Evolutionary conservation across 1,139 yeast genomes (phyloP).

Genomic region (Yamadazyma trypodendri): DNA sequence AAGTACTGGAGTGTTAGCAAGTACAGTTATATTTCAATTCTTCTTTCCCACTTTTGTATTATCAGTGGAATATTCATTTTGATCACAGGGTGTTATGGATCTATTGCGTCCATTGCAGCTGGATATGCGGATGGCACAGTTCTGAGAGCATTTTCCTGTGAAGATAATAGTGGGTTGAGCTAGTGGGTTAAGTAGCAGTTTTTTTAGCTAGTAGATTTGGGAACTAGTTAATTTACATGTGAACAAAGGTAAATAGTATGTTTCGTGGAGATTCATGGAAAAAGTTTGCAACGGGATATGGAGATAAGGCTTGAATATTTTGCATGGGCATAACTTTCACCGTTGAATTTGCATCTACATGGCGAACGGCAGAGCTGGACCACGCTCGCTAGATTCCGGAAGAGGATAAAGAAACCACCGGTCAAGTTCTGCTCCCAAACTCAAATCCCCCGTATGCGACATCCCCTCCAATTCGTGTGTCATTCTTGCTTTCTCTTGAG

Average conservation of each 20-base stretch:
- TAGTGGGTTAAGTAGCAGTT: no score
- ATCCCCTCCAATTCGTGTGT: constrained; percentile 8
- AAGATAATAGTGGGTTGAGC: constrained; percentile 10
- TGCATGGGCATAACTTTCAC: no score
- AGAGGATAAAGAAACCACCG: constrained; percentile 14
- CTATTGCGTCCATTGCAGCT: constrained; percentile 10
- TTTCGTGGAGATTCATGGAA: no score
- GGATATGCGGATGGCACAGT: constrained; percentile 11
- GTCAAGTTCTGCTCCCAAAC: constrained; percentile 13
- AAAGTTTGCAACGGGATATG: no score
- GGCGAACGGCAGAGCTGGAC: no score
- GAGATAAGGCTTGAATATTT: no score
- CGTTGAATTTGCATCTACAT: no score
- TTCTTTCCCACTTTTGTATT: constrained; percentile 5
- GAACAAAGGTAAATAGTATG: no score
- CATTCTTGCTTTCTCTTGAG: constrained; percentile 8
- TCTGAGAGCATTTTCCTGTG: constrained; percentile 11
- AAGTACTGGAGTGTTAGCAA: constrained; percentile 2
- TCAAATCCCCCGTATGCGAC: constrained; percentile 3
- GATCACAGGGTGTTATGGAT: constrained; percentile 11
- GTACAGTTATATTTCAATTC: not conserved
- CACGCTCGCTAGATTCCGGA: constrained; percentile 10
- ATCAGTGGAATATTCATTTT: constrained; percentile 8
- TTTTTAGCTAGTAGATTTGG: no score
- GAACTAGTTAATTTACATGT: no score